Evolutionary conservation across 805 yeast species (phyloP).

Genomic region (Torulaspora franciscae): DNA sequence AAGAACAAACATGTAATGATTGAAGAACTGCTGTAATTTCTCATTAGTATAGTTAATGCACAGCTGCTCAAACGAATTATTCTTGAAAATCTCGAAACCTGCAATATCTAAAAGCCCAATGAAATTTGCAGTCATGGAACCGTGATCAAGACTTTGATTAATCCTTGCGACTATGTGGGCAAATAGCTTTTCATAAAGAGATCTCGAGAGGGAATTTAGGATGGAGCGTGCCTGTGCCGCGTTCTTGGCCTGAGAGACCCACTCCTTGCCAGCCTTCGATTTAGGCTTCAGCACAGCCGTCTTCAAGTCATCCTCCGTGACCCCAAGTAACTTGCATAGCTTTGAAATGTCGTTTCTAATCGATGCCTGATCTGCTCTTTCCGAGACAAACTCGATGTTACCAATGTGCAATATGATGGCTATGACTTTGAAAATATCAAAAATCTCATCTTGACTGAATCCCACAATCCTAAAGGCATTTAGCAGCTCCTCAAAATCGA

Average conservation of each 20-base stretch:
- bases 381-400: constrained; percentile 65
- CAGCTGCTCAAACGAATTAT: constrained; percentile 92
- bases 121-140: constrained; percentile 46
- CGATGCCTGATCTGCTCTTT: constrained; percentile 72
- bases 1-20: constrained; percentile 93
- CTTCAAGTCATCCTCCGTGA: constrained; percentile 45
- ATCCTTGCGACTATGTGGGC: constrained; percentile 70
- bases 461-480: constrained; percentile 73
- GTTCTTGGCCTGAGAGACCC: constrained; percentile 71
- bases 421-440: constrained; percentile 57
- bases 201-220: constrained; percentile 82
- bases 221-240: constrained; percentile 76
- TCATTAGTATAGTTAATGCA: constrained; percentile 97
- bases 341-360: constrained; percentile 47
- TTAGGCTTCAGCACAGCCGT: constrained; percentile 68
- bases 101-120: constrained; percentile 97
- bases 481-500: constrained; percentile 58
- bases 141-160: constrained; percentile 58
- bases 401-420: constrained; percentile 83
- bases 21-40: constrained; percentile 94
- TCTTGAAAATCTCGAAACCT: constrained; percentile 93
- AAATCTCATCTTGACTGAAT: constrained; percentile 50
- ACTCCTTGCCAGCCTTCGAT: constrained; percentile 87
- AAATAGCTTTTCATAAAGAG: constrained; percentile 79
- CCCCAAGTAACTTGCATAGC: constrained; percentile 62